phyloP scores from a whole-genome alignment of 2,329 filamentous ascomycete species.

The Didymella pinodella region DNA sequence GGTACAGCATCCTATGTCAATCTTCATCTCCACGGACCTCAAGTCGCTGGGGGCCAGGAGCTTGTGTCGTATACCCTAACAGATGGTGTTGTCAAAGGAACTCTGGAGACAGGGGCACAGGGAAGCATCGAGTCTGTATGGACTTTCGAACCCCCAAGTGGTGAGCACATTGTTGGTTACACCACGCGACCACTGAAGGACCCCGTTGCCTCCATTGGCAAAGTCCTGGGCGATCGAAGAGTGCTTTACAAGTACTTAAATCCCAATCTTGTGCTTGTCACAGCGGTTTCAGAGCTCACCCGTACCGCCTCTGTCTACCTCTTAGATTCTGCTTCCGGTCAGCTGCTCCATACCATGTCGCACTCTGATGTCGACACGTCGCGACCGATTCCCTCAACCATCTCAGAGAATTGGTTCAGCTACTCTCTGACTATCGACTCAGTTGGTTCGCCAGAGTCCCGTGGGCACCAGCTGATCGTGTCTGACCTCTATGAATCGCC shows the following conservation, averaged over 20 bases:
- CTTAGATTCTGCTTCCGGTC: conserved; percentile 85
- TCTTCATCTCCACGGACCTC: conserved; percentile 23
- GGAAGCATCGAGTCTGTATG: conserved; percentile 59
- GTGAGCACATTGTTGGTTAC: conserved; percentile 73
- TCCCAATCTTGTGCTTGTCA: conserved; percentile 81
- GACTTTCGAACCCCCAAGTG: conserved; percentile 73
- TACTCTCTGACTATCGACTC: conserved; percentile 75
- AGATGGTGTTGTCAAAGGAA: conserved; percentile 46
- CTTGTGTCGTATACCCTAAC: conserved; percentile 45
- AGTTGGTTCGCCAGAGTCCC: conserved; percentile 63
- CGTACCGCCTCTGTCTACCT: conserved; percentile 76
- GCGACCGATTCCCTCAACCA: conserved; percentile 76
- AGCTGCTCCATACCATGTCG: conserved; percentile 74
- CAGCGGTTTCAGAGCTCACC: conserved; percentile 67
- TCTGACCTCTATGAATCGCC: conserved; percentile 91
- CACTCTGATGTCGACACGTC: conserved; percentile 77
- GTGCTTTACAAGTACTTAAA: conserved; percentile 98
- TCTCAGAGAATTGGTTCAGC: conserved; percentile 95
- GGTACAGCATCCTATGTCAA: conserved; percentile 32
- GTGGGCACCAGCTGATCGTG: conserved; percentile 85
- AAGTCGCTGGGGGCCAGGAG: conserved; percentile 30
- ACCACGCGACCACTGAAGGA: conserved; percentile 77
- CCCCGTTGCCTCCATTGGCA: conserved; percentile 91
- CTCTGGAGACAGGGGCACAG: conserved; percentile 34
- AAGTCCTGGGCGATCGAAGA: conserved; percentile 88